Evolutionary conservation across 129 eudicot species (phyloP).

Genomic region (Cynara cardunculus): DNA sequence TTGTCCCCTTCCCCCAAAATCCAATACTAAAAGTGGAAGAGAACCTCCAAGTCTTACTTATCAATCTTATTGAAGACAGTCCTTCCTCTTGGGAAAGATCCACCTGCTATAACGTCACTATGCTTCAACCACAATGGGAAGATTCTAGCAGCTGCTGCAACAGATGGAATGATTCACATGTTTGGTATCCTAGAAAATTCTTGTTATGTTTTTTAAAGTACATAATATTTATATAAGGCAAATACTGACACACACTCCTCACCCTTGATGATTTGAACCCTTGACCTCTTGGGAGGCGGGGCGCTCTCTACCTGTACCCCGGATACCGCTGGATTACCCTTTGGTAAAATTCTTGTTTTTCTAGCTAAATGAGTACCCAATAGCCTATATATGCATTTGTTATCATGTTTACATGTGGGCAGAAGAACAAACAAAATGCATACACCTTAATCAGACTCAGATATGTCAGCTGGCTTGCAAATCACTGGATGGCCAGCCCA

Average conservation of each 20-base stretch:
- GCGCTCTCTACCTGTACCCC: too few species aligned
- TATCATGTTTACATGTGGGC: background rate
- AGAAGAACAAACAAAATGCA: background rate
- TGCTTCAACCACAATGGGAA: conserved; percentile 99
- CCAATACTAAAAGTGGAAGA: background rate
- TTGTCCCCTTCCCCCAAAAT: background rate
- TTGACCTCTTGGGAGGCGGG: too few species aligned
- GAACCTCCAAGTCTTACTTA: conserved; percentile 17
- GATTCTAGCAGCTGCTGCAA: conserved; percentile 96
- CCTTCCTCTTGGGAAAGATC: conserved; percentile 99
- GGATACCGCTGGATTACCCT: too few species aligned
- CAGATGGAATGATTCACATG: conserved; percentile 98
- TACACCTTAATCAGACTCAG: conserved; percentile 59
- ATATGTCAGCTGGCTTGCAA: conserved; percentile 96
- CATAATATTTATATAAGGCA: background rate
- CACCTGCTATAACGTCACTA: conserved; percentile 91
- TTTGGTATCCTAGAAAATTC: conserved; percentile 76
- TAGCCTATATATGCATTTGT: background rate
- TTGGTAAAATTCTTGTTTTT: background rate
- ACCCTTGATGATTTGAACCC: too few species aligned
- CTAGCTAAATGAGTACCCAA: background rate
- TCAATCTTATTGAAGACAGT: conserved; percentile 72
- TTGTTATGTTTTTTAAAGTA: background rate
- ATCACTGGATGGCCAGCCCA: conserved; percentile 99
- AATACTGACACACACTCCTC: too few species aligned